Conservation (phyloP, 192 early-diverging fungal genomes). For the Backusella mclennaniae region DNA sequence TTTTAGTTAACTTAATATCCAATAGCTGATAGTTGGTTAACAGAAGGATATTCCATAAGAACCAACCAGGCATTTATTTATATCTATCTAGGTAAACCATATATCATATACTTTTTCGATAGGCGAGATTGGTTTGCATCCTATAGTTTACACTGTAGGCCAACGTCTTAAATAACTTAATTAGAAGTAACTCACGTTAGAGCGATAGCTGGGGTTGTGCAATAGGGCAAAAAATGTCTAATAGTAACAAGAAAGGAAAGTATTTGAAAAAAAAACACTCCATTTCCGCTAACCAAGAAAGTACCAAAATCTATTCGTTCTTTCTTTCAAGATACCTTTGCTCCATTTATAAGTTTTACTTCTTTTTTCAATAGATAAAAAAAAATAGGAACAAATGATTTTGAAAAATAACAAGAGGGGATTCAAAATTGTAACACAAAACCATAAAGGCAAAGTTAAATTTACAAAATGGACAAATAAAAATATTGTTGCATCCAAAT, state of each 20-base stretch:
- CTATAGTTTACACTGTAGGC: neutral
- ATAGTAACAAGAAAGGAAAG: neutral
- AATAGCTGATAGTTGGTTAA: neutral
- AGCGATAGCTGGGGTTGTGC: neutral
- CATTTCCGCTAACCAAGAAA: neutral
- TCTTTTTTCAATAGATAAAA: neutral
- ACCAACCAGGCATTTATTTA: neutral
- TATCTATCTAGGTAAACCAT: neutral
- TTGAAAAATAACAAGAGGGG: neutral
- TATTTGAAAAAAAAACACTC: neutral
- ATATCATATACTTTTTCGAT: neutral
- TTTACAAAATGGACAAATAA: slow-evolving; percentile 1
- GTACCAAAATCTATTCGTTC: neutral
- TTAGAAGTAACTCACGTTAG: neutral
- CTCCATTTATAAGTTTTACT: neutral
- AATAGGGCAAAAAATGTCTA: neutral
- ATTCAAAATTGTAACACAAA: neutral
- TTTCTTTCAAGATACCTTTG: neutral
- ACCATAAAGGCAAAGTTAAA: slow-evolving; percentile 3
- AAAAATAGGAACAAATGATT: slow-evolving; percentile 1
- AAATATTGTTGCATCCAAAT: neutral
- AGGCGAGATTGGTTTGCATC: neutral
- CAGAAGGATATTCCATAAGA: neutral
- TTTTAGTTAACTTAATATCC: neutral
- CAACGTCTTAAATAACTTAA: neutral